Base-by-base conservation (phyloP, 2,329 filamentous ascomycete genomes). In the Sporothrix dimorphospora region DNA sequence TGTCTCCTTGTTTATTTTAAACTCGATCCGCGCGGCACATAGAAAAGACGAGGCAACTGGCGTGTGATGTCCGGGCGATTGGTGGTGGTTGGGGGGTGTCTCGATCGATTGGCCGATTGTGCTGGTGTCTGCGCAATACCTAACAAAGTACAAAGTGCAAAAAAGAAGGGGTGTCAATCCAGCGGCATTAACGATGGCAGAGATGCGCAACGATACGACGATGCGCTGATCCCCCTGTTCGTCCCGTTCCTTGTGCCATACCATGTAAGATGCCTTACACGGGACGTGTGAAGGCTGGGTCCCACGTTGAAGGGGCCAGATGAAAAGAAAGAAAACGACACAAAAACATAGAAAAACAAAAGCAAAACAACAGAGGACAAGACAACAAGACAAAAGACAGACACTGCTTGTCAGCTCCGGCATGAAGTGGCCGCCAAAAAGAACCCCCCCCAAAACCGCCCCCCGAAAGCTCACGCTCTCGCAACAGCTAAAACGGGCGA, bases 111-210 rank as follows among this genome's bases (percentile, higher is more conserved):
- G 65, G 45, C 45, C 21, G 30, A 21, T 47, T 66, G 40, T 42
- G 42, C 21, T 49, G 7, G 12, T 49, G 24, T 34, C 61, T 30
- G 61, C 34, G 21, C 24, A 27, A n/a, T 6, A 11, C 9, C 16
- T 63, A 38, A 1, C 5, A 49, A 21, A 21, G 42, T 47, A 49
- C 40, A 47, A 66, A 66, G 9, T 47, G 4, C 14, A 27, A 8
- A 66, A 16, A 30, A 45, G 14, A 12, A 12, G 21, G 49, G 49
- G 30, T 38, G 49, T 55, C 42, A 14, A 34, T 55, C 34, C 49
- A 45, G 66, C 66, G 66, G 66, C 66, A 69, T 69, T 42, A 53
- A 72, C 66, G 66, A 70, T 55, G 34, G 45, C 66, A 69, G 49
- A 21, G 47, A 57, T 69, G 49, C 55, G 53, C 70, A 68, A 68